Evolutionary conservation across 768 basidiomycete genomes (phyloP), one percentile per base, ranked within the genome.

Genomic region (Mycena pura): DNA sequence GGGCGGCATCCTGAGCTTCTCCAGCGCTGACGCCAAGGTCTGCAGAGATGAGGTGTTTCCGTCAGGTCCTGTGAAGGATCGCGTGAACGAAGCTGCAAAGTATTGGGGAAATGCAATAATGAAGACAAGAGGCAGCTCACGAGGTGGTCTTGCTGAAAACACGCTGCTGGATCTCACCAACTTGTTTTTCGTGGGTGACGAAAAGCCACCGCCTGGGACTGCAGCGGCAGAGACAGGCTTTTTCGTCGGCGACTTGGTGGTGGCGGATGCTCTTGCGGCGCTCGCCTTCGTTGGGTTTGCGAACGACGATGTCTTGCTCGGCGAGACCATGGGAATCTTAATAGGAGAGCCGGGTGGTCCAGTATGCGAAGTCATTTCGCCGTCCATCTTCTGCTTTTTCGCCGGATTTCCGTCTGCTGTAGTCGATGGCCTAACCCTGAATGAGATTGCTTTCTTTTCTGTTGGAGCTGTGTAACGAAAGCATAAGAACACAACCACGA

Each of bases 1-100:
- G 2, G 87, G 82, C 0, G 87, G 89, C 71, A 84, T 82, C 25
- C 81, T 79, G n/a, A 92, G 78, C 68, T 87, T 89, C 69, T 91
- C 86, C 25, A 93, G 74, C 3, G 91, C 91, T 62, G 80, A 81
- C 9, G 88, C 85, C 14, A 92, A 77, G 6, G 82, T 89, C 5
- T 85, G 84, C n/a, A 92, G 72, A 0, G 88, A 84, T 5, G 84
- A 82, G 15, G 76, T 49, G 3, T 70, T 73, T 11, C 72, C 68
- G 40, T 68, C 61, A 15, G 65, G 63, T 11, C 58, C 14, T 3
- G 66, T 61, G 32, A 68, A 70, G 1, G 45, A 25, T 27, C 64
- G 68, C 48, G 59, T 43, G 43, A 60, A 63, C 2, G 68, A 46
- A 52, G 38, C 64, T 68, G 9, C 8, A 40, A 10, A 38, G 6